A percentile compares a stretch with the other conserved stretches of the same genome.
phyloP scores from a whole-genome alignment of 75 land plant species.

The Ceratopteris richardii region DNA sequence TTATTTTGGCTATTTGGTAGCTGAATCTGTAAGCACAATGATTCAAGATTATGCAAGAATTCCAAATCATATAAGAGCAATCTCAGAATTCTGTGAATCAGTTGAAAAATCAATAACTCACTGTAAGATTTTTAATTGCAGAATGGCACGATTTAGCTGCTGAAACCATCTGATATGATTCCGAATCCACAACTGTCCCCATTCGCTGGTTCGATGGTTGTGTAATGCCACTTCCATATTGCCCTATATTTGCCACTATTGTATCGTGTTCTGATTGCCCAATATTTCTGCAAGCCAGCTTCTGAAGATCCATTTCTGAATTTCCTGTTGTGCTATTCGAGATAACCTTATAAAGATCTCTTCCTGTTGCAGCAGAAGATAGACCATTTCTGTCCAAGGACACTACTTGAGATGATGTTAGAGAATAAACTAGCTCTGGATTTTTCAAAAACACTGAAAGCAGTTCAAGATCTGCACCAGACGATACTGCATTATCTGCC shows the following conservation, averaged over 20 bases:
- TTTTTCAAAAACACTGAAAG: conserved; percentile 70
- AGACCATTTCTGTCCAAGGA: background rate
- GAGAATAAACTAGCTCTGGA: conserved; percentile 64
- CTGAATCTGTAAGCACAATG: too few species aligned
- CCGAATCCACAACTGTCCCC: too few species aligned
- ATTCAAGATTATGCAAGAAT: too few species aligned
- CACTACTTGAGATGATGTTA: conserved; percentile 48
- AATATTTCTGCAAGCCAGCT: background rate
- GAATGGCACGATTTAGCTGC: too few species aligned
- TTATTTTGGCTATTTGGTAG: too few species aligned
- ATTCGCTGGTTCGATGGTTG: too few species aligned
- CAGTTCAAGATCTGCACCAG: conserved; percentile 66
- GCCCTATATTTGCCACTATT: background rate
- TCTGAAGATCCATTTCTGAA: background rate
- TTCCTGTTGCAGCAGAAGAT: background rate
- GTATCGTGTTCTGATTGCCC: background rate
- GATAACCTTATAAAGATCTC: background rate
- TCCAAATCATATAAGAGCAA: too few species aligned
- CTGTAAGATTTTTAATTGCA: too few species aligned
- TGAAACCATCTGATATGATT: too few species aligned
- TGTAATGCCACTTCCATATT: background rate
- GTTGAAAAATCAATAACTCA: too few species aligned
- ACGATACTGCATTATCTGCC: conserved; percentile 2
- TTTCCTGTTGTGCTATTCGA: background rate
- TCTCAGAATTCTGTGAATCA: too few species aligned